Base-by-base conservation (phyloP, 2,329 filamentous ascomycete species). In the Phyllosticta ampelicida region DNA sequence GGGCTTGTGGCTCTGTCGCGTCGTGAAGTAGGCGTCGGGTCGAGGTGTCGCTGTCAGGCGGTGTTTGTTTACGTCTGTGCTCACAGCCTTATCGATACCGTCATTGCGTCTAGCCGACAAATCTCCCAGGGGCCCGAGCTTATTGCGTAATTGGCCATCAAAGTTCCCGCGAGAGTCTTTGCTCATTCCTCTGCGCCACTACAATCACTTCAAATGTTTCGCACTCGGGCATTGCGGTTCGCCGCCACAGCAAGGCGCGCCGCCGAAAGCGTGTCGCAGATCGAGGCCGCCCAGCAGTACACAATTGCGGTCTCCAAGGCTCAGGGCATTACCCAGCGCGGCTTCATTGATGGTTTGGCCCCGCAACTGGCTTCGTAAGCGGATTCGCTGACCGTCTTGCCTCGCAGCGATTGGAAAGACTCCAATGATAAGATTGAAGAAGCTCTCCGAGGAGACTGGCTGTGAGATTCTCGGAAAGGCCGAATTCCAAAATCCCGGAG, bases 401-500 rank as follows among this genome's bases (percentile, higher is more conserved):
- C 30, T 36, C 48, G 53, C 63, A 96, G 94, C 94, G 58, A 97
- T 99, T 75, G 94, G 94, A 63, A 97, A 97, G 74, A 99, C 94
- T 0, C 92, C 94, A 1, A 82, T 99, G 56, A 95, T 99, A 72
- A 86, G 88, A 53, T 80, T 99, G 54, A 92, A 95, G 74, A 83
- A 80, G 61, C 85, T 97, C 65, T 97, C 92, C 48, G 84, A 89
- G 61, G 82, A 95, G 69, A 97, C 94, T 0, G 90, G 91, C 63
- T 97, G 94, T 80, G 88, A 95, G 66, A 79, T 99, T 60, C 85
- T 97, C 48, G 94, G 92, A 68, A 99, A 99, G 74, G 91, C 94
- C 66, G 94, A 99, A 73, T 99, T 99, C 77, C 94, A 95, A 80
- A 99, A 99, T 78, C 94, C 94, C 1, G 94, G 94, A 65, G 94